Evolutionary conservation across 2,329 filamentous ascomycete genomes (phyloP), one percentile per base, ranked within the genome.

Genomic region (Teratosphaeria viscida): DNA sequence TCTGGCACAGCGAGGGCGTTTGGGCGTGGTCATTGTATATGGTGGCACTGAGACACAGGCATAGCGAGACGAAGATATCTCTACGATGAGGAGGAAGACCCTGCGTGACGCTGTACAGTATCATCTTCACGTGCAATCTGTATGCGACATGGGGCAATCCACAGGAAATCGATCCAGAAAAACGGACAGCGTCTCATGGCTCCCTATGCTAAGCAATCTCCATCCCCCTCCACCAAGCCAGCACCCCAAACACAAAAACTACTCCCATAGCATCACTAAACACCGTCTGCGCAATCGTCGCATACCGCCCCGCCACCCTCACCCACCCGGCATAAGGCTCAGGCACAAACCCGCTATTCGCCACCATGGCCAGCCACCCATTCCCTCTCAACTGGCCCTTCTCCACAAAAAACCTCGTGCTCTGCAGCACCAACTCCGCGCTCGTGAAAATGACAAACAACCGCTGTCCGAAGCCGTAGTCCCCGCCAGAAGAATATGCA

Each of bases 391-490:
- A 71, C 61, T 75, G 74, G 32, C 81, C 81, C 65, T 82, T 83
- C 66, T 90, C 87, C 57, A 90, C 69, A 65, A 90, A 84, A 71
- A 87, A 89, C 27, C 88, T 79, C 34, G 82, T 85, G 1, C 84
- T 87, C 64, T 92, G 83, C 63, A 92, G 77, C 57, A 89, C 71
- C 11, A 89, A 80, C 75, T 94, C 88, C 35, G 84, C 85, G 0
- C 88, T 90, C 5, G 88, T 86, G 70, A 92, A 94, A n/a, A 88
- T 81, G 77, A 85, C 90, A 73, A 92, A 91, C 74, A 91, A 86
- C 62, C 80, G 79, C 54, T 77, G 77, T 49, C 78, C 76, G 39
- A 72, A 68, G 16, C 74, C 71, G 34, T 77, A 73, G 1, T 67
- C 69, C 7, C 74, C 66, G 54, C 69, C 70, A 58, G 83, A 79